A percentile compares a stretch with the other conserved stretches of the same genome.
phyloP scores from a whole-genome alignment of 768 basidiomycete genomes.

The Mrakia hoshinonis region DNA sequence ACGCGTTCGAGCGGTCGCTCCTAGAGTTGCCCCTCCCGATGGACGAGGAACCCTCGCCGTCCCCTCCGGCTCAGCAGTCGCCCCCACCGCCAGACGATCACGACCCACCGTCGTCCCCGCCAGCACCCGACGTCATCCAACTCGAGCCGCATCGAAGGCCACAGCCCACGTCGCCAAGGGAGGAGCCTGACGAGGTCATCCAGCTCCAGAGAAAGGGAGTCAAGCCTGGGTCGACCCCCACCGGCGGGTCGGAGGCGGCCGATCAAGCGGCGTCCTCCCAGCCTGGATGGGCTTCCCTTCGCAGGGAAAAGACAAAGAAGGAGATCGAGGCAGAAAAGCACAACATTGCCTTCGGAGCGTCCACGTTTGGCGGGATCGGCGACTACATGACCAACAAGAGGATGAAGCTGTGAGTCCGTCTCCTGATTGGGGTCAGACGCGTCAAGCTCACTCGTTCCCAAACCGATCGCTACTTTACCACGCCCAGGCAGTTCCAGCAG shows the following conservation, averaged over 20 bases:
- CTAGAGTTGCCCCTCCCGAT: not conserved
- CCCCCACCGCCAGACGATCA: not conserved
- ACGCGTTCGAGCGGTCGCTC: not conserved
- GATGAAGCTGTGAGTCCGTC: conserved; percentile 69
- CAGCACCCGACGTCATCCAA: not conserved
- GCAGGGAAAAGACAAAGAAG: not conserved
- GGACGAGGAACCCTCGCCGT: not conserved
- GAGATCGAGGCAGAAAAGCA: conserved; percentile 6
- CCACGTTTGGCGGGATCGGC: conserved; percentile 70
- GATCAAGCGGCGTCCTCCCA: not conserved
- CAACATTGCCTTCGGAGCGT: conserved; percentile 54
- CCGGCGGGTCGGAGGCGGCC: not conserved
- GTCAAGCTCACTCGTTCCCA: not conserved
- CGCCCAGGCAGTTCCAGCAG: conserved; percentile 39
- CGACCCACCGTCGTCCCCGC: not conserved
- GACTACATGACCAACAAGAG: conserved; percentile 88
- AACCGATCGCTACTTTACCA: not conserved
- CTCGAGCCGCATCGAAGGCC: not conserved
- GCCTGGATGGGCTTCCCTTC: not conserved
- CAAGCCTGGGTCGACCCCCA: not conserved
- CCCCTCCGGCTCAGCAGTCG: not conserved
- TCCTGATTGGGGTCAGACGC: conserved; percentile 17
- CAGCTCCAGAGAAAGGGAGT: not conserved
- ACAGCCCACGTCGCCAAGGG: not conserved
- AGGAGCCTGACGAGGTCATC: not conserved